phyloP scores from a whole-genome alignment of 176 grass and related monocot genomes.

The Rhynchospora pubera region DNA sequence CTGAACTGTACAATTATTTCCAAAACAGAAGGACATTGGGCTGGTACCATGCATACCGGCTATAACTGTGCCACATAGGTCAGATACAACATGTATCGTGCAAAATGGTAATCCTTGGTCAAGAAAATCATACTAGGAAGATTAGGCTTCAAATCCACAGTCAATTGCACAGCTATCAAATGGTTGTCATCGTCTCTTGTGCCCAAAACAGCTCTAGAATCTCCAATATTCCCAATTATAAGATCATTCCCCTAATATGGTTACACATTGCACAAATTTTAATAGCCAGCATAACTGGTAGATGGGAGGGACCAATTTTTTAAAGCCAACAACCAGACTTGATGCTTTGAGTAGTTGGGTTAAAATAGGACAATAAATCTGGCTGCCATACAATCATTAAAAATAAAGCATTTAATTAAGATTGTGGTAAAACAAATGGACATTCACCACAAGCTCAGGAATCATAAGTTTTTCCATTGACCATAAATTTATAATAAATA shows the following conservation, averaged over 20 bases:
- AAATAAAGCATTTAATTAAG: neutral
- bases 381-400: neutral
- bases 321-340: neutral
- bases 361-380: constrained; percentile 9
- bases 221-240: constrained; percentile 84
- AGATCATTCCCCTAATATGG: constrained; percentile 64
- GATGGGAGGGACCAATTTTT: neutral
- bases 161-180: constrained; percentile 73
- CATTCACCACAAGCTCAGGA: too few relatives aligned
- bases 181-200: constrained; percentile 54
- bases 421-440: neutral
- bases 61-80: neutral
- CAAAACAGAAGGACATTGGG: neutral
- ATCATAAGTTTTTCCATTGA: too few relatives aligned
- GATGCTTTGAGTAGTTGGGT: constrained; percentile 5
- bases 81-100: neutral
- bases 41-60: neutral
- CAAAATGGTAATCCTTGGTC: neutral
- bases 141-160: constrained; percentile 91
- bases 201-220: constrained; percentile 77
- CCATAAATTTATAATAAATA: too few relatives aligned
- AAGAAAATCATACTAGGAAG: constrained; percentile 55
- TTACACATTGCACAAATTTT: constrained; percentile 3
- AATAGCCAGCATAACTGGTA: constrained; percentile 9
- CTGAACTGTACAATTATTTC: neutral